Evolutionary conservation across 768 basidiomycete species (phyloP).

Genomic region (Tricholoma bakamatsutake): DNA sequence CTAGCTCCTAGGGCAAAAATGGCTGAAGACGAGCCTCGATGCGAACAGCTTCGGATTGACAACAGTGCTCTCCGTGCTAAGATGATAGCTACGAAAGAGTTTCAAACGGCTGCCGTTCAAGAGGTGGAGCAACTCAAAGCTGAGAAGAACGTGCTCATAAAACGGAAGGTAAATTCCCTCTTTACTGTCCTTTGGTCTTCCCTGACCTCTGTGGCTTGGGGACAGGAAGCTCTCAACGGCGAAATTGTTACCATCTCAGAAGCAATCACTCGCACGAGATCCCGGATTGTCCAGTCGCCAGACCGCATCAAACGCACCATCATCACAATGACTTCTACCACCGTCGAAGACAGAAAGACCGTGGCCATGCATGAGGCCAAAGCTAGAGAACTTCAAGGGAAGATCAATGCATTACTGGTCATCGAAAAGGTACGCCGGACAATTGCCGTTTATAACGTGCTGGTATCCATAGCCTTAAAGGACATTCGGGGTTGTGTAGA

Average conservation of each 20-base stretch:
- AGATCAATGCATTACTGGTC: slow-evolving; percentile 61
- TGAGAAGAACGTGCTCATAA: slow-evolving; percentile 57
- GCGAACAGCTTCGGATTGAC: slow-evolving; percentile 51
- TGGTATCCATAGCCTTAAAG: slow-evolving; percentile 28
- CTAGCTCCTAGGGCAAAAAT: slow-evolving; percentile 44
- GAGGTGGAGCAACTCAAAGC: slow-evolving; percentile 68
- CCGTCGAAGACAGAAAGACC: slow-evolving; percentile 64
- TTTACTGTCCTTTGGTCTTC: neutral
- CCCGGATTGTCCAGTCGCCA: slow-evolving; percentile 86
- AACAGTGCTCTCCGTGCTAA: slow-evolving; percentile 58
- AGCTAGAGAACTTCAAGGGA: slow-evolving; percentile 69
- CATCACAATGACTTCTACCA: slow-evolving; percentile 60
- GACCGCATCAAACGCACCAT: slow-evolving; percentile 86
- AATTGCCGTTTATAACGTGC: neutral
- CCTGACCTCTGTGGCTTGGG: neutral
- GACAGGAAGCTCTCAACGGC: slow-evolving; percentile 53
- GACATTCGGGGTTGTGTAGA: slow-evolving; percentile 69
- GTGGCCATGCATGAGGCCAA: slow-evolving; percentile 65
- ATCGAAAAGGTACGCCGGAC: slow-evolving; percentile 61
- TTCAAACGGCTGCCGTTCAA: slow-evolving; percentile 50
- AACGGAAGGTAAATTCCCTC: slow-evolving; percentile 48
- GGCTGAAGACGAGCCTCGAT: slow-evolving; percentile 63
- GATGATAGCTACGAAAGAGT: slow-evolving; percentile 65
- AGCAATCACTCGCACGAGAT: slow-evolving; percentile 54
- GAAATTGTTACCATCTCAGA: slow-evolving; percentile 58